These are phyloP conservation scores for Penicillium sp. DNA, from an alignment of 2,329 filamentous ascomycete species.

Conservation along the genomic window DNA sequence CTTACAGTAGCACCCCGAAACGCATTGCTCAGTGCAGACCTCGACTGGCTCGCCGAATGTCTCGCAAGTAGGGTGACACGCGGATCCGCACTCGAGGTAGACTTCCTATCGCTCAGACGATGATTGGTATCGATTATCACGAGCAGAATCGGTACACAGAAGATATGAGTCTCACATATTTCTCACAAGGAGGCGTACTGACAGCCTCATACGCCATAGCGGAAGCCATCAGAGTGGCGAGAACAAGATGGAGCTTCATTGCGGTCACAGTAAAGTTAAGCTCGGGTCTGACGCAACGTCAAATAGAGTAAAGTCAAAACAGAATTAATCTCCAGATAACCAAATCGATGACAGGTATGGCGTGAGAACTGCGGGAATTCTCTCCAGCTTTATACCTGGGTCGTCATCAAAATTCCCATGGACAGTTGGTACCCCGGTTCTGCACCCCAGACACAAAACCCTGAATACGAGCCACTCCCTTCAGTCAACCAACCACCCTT, in stretches of 20 bases:
- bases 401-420: neutral
- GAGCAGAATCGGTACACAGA: neutral
- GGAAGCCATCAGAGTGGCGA: neutral
- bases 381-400: neutral
- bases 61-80: slow-evolving; percentile 16
- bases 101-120: neutral
- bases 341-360: neutral
- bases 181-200: slow-evolving; percentile 4
- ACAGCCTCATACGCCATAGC: slow-evolving; percentile 5
- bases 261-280: neutral
- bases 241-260: slow-evolving; percentile 2
- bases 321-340: neutral
- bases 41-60: neutral
- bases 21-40: slow-evolving; percentile 10
- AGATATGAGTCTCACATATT: slow-evolving; percentile 2
- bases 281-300: neutral
- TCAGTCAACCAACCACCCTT: neutral
- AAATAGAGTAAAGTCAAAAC: neutral
- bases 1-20: slow-evolving; percentile 10
- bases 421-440: neutral
- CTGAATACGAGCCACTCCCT: neutral
- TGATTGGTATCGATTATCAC: neutral
- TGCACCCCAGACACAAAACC: neutral
- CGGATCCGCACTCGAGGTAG: slow-evolving; percentile 7
- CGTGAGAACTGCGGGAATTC: neutral